These are phyloP conservation scores for Trichophyton verrucosum DNA, from an alignment of 2,329 filamentous ascomycete genomes.

Conservation along the genomic window DNA sequence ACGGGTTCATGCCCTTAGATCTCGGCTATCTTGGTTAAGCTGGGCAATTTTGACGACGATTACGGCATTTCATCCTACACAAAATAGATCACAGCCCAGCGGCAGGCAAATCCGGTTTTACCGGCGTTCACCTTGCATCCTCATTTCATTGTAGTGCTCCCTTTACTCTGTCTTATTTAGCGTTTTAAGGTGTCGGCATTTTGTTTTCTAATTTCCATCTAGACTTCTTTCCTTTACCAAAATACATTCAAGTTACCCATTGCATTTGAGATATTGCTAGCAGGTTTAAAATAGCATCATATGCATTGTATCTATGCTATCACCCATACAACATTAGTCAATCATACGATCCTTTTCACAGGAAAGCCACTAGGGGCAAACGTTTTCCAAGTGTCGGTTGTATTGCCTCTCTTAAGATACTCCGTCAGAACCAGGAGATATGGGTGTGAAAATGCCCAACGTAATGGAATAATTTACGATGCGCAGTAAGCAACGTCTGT, in stretches of 20 bases:
- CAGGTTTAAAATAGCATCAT: background rate
- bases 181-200: background rate
- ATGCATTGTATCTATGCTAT: background rate
- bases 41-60: background rate
- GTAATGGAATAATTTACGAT: background rate
- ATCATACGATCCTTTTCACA: background rate
- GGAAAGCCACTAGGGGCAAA: background rate
- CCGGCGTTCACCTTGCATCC: background rate
- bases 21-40: constrained; percentile 1
- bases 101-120: background rate
- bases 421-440: constrained; percentile 1
- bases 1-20: constrained; percentile 1
- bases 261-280: background rate
- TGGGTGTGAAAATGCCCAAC: background rate
- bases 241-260: background rate
- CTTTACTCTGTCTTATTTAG: background rate
- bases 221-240: background rate
- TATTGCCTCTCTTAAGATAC: background rate
- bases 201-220: background rate
- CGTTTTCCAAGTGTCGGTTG: background rate
- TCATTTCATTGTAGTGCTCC: background rate
- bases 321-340: background rate
- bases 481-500: background rate
- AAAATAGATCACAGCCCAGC: background rate
- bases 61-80: background rate